Percentiles rank a stretch among this genome's conserved stretches.
phyloP scores from a whole-genome alignment of 73 alveolate genomes.

The Durusdinium trenchii region DNA sequence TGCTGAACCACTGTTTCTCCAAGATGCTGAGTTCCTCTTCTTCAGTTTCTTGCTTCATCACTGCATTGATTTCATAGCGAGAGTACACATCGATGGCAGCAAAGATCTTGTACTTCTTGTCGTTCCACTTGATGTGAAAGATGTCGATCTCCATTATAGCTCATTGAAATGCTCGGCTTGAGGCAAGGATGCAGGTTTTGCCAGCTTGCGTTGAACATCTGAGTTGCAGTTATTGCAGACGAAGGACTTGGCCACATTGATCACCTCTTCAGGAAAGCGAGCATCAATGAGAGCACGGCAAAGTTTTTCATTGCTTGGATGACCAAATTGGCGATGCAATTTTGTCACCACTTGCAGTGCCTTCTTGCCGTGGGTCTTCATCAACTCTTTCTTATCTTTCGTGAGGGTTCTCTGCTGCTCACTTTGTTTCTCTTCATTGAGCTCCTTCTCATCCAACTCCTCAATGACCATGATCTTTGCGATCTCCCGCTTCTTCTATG shows the following conservation, averaged over 20 bases:
- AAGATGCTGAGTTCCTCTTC: background rate
- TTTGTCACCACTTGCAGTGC: background rate
- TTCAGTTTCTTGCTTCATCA: background rate
- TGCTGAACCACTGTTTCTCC: background rate
- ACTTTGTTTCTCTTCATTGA: background rate
- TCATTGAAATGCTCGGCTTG: background rate
- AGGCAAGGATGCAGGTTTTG: background rate
- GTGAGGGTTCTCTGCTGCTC: no score
- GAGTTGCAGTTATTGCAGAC: background rate
- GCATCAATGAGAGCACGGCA: background rate
- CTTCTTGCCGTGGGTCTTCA: background rate
- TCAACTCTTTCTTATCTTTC: background rate
- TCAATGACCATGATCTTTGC: background rate
- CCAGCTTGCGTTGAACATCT: background rate
- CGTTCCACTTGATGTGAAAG: background rate
- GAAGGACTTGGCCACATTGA: background rate
- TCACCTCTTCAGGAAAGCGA: background rate
- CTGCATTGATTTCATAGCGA: background rate
- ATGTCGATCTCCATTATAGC: background rate
- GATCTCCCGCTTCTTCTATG: background rate
- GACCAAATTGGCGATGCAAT: slow-evolving; percentile 41
- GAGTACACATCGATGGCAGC: background rate
- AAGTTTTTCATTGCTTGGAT: background rate
- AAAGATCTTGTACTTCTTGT: background rate
- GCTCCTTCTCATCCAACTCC: background rate